Percentiles rank a stretch among this genome's conserved stretches.
Evolutionary conservation across 2,329 filamentous ascomycete species (phyloP).

Genomic region (Scolecobasidium constrictum): DNA sequence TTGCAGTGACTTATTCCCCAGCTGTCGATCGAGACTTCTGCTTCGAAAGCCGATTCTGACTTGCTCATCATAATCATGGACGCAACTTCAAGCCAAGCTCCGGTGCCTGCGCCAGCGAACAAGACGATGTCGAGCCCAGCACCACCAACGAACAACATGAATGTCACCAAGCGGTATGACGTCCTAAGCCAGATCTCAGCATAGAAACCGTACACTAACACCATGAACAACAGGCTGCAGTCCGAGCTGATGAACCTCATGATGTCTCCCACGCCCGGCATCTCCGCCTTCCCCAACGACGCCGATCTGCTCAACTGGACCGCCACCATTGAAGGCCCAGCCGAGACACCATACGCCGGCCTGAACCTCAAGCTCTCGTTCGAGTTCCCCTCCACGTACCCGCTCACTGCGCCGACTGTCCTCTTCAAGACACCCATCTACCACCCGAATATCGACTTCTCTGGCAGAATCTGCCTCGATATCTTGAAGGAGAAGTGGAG

Average conservation of each 20-base stretch:
- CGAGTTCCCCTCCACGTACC: slow-evolving; percentile 84
- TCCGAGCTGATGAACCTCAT: slow-evolving; percentile 98
- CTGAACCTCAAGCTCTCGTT: slow-evolving; percentile 89
- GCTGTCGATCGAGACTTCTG: too few species aligned
- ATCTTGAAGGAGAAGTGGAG: slow-evolving; percentile 99
- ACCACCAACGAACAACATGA: slow-evolving; percentile 22
- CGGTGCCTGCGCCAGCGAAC: not conserved
- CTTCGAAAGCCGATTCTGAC: too few species aligned
- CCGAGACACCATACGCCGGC: slow-evolving; percentile 80
- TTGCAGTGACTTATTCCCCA: too few species aligned
- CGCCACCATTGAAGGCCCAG: slow-evolving; percentile 84
- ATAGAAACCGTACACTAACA: not conserved
- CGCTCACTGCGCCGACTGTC: slow-evolving; percentile 81
- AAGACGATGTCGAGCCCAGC: not conserved
- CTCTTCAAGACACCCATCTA: slow-evolving; percentile 98
- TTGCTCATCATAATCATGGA: too few species aligned
- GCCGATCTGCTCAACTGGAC: slow-evolving; percentile 89
- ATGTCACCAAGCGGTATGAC: slow-evolving; percentile 37
- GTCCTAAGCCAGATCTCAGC: not conserved
- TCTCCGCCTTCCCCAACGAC: slow-evolving; percentile 90
- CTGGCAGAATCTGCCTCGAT: slow-evolving; percentile 90
- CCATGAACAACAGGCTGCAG: slow-evolving; percentile 76
- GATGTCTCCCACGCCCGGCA: slow-evolving; percentile 84
- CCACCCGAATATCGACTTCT: slow-evolving; percentile 97
- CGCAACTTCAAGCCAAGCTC: slow-evolving; percentile 6